Percentiles rank a stretch among this genome's conserved stretches.
phyloP scores from a whole-genome alignment of 805 yeast species.

The Teunomyces aglyptinius region DNA sequence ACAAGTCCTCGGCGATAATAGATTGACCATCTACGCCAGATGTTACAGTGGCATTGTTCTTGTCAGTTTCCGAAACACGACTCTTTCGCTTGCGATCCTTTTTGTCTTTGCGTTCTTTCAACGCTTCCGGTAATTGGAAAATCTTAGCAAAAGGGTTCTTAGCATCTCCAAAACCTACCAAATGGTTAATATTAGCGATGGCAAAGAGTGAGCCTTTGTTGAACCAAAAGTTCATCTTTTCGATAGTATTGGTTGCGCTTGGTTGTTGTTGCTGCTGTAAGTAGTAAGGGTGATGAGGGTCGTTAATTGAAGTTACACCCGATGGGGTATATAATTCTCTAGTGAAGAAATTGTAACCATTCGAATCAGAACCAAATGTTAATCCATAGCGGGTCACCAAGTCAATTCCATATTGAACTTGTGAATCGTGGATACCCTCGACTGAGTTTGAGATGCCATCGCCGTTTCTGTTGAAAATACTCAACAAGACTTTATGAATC shows the following conservation, averaged over 20 bases:
- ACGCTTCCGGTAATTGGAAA: constrained; percentile 68
- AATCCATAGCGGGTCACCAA: constrained; percentile 63
- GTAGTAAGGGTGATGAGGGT: constrained; percentile 31
- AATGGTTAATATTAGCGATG: constrained; percentile 68
- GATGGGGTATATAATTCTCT: constrained; percentile 36
- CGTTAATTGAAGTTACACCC: constrained; percentile 30
- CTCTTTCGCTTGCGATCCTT: constrained; percentile 62
- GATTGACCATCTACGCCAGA: constrained; percentile 31
- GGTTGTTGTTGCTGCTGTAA: constrained; percentile 20
- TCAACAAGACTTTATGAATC: constrained; percentile 64
- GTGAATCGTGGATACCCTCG: constrained; percentile 40
- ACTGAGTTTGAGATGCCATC: constrained; percentile 13
- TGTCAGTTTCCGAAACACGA: constrained; percentile 18
- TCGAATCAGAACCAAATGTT: constrained; percentile 66
- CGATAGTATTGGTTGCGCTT: constrained; percentile 30
- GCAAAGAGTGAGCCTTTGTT: constrained; percentile 77
- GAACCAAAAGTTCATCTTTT: constrained; percentile 67
- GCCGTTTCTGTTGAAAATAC: constrained; percentile 34
- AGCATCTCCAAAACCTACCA: constrained; percentile 76
- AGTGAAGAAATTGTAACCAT: constrained; percentile 61
- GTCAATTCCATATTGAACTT: constrained; percentile 53
- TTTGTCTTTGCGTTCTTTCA: constrained; percentile 68
- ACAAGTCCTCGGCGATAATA: constrained; percentile 32
- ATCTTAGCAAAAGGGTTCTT: constrained; percentile 73
- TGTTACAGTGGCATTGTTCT: constrained; percentile 9